Percentiles rank a stretch among this genome's conserved stretches.
phyloP scores from a whole-genome alignment of 371 early-diverging fungal genomes.

The Apophysomyces trapeziformis region DNA sequence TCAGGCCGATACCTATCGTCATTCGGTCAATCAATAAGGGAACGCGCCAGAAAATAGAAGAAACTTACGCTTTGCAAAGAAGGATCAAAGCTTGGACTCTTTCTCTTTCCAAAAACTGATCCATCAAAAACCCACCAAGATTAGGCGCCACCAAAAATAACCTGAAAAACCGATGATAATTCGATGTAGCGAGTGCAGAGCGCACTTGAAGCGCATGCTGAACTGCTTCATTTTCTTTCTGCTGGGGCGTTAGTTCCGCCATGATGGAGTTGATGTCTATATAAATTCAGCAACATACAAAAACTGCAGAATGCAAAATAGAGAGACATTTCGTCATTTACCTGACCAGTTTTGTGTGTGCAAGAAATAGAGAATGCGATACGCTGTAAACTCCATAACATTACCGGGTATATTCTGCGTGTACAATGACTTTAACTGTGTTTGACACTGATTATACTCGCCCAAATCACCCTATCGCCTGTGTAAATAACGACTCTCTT shows the following conservation, averaged over 20 bases:
- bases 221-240: slow-evolving; percentile 65
- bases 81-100: slow-evolving; percentile 73
- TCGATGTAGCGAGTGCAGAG: slow-evolving; percentile 72
- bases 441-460: slow-evolving; percentile 97
- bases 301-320: not conserved
- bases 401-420: slow-evolving; percentile 67
- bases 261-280: slow-evolving; percentile 79
- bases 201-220: slow-evolving; percentile 86
- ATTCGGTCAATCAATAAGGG: not conserved
- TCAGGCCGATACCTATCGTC: slow-evolving; percentile 36
- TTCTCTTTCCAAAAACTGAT: slow-evolving; percentile 88
- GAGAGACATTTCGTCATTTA: slow-evolving; percentile 27
- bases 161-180: slow-evolving; percentile 83
- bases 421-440: slow-evolving; percentile 91
- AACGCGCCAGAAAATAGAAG: slow-evolving; percentile 16
- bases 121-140: slow-evolving; percentile 87
- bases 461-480: slow-evolving; percentile 82
- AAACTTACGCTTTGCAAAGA: slow-evolving; percentile 76
- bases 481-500: no score
- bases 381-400: slow-evolving; percentile 87
- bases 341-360: slow-evolving; percentile 86
- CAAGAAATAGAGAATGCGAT: slow-evolving; percentile 88
- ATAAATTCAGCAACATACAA: not conserved
- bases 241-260: slow-evolving; percentile 63
- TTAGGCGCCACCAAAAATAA: slow-evolving; percentile 81